Base-by-base conservation (phyloP, 2,329 filamentous ascomycete species). In the Penicillium sp. region DNA sequence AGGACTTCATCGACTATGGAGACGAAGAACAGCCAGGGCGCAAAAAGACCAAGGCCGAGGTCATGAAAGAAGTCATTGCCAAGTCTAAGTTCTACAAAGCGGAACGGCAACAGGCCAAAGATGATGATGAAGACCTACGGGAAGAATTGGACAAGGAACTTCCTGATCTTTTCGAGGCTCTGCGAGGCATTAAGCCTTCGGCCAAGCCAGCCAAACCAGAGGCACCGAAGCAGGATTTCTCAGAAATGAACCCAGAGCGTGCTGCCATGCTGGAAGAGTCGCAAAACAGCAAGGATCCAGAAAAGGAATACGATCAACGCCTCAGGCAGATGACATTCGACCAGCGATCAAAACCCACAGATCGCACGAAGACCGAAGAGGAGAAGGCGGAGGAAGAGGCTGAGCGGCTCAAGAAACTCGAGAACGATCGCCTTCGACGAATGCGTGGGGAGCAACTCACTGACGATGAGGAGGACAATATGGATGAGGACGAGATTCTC, bases 71-170 rank as follows among this genome's bases (percentile, higher is more conserved):
- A 69, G 79, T 98, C 53, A 96, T 98, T 58, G 88, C 90, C 53
- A 98, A 98, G 71, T 97, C 91, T 1, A 98, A 98, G 66, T 77
- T 87, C 54, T 80, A 96, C 77, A 97, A 95, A 71, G 90, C 91
- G 64, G 90, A 97, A 71, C 83, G 93, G 35, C 93, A 98, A 69
- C 84, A 88, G 53, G 82, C 82, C 26, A 96, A 95, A 64, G 93
- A 97, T 53, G 88, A 93, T 43, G 93, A 98, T 59, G 88, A 94
- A 44, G 91, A 95, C 57, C 69, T 96, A 47, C 80, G 89, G 52
- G 83, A 84, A 51, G 82, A 90, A 66, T 76, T 98, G 15, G 89
- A 98, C 67, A 84, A 90, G 65, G 87, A 88, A 35, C 77, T 97
- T 54, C 78, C 80, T 12, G 83, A 86, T 56, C 79, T 98, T 13